A percentile compares a stretch with the other conserved stretches of the same genome.
Evolutionary conservation across 192 early-diverging fungal genomes (phyloP).

Genomic region (Linnemannia hyalina): DNA sequence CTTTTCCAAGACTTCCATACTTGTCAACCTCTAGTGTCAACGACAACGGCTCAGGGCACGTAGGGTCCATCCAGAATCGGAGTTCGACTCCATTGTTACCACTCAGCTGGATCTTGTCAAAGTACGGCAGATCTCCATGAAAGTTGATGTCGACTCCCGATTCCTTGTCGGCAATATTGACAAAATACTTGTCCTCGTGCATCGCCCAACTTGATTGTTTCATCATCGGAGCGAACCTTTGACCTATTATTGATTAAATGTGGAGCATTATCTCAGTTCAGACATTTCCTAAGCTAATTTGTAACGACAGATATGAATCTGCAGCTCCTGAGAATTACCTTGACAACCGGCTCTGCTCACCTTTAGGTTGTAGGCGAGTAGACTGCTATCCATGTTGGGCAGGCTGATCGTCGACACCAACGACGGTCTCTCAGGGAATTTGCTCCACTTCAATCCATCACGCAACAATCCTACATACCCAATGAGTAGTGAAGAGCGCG

Average conservation of each 20-base stretch:
- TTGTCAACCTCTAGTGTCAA: slow-evolving; percentile 69
- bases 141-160: slow-evolving; percentile 60
- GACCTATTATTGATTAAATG: neutral
- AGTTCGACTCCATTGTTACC: slow-evolving; percentile 59
- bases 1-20: slow-evolving; percentile 77
- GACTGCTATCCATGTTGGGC: slow-evolving; percentile 64
- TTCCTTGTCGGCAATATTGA: slow-evolving; percentile 49
- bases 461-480: slow-evolving; percentile 30
- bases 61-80: slow-evolving; percentile 69
- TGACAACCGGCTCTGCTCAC: slow-evolving; percentile 51
- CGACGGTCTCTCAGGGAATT: slow-evolving; percentile 19
- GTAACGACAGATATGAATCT: too few species aligned
- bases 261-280: neutral
- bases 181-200: slow-evolving; percentile 67
- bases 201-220: slow-evolving; percentile 68
- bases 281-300: too few species aligned
- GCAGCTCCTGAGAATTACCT: slow-evolving; percentile 26
- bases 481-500: slow-evolving; percentile 7
- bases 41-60: slow-evolving; percentile 57
- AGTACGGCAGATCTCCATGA: slow-evolving; percentile 66
- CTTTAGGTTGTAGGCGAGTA: slow-evolving; percentile 66
- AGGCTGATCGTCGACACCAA: slow-evolving; percentile 59
- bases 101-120: slow-evolving; percentile 18
- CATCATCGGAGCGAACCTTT: slow-evolving; percentile 62
- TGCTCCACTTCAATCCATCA: slow-evolving; percentile 30